Evolutionary conservation across 257 asterid species (phyloP), one percentile per base, ranked within the genome.

Genomic region (Verbascum thapsus): DNA sequence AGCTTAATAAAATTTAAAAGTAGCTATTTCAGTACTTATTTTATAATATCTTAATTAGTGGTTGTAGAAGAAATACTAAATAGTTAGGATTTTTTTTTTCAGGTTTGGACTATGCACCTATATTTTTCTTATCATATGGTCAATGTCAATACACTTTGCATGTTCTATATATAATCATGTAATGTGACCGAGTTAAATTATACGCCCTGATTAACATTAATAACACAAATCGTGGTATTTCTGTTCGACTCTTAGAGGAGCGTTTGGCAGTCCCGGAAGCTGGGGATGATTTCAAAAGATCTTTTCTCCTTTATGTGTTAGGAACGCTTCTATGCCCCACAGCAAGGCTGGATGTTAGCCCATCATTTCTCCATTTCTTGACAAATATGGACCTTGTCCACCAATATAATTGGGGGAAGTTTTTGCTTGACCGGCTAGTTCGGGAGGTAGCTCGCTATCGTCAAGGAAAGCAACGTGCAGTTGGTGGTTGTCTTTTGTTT

Each of bases 401-500:
- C 74, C 97, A 92, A 71, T 89, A 83, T 79, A 92, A 92, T 72
- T 92, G 99, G 97, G 99, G 95, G n/a, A 92, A 89, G 55, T 87
- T 92, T 74, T 81, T 92, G 72, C 96, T 92, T 65, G 97, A 89
- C 55, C 99, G 97, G 58, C 73, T 92, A 43, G 97, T 92, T 68
- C 77, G 97, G 67, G 99, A 92, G 78, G 96, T 92, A 23, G 89
- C 99, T 13, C 96, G 97, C 38, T 92, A 78, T 75, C 99, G 95
- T 64, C 99, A 92, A 73, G 99, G 99, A 54, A 89, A 92, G 84
- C 98, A 92, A 73, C 95, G 90, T 8, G 97, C 97, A 16, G 97
- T 92, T 64, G 99, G 99, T 74, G 99, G 99, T 59, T 92, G 97
- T 82, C 96, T 92, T 67, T 78, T 89, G 81, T 92, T 92, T 80